These are phyloP conservation scores for Pyrus betulifolia DNA, from an alignment of 306 rosid genomes.

Conservation along the genomic window DNA sequence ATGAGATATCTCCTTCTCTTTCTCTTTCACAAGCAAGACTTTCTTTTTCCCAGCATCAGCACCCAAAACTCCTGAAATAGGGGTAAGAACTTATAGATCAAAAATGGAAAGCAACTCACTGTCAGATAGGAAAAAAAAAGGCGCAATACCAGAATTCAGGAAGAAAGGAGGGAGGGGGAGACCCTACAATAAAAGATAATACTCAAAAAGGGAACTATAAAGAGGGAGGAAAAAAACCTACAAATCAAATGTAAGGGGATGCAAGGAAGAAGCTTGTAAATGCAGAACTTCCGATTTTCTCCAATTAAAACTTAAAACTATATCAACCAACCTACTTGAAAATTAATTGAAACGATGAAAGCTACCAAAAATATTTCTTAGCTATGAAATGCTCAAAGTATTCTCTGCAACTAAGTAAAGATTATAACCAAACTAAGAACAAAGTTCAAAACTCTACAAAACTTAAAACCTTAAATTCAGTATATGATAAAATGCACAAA, in stretches of 20 bases:
- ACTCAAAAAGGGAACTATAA: neutral
- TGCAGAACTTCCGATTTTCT: neutral
- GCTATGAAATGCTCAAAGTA: neutral
- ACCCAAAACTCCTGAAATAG: slow-evolving; percentile 33
- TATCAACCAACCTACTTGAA: neutral
- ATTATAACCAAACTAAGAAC: neutral
- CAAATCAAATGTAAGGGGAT: neutral
- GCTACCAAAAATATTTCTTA: neutral
- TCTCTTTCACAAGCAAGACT: slow-evolving; percentile 50
- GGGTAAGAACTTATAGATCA: neutral
- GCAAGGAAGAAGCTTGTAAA: neutral
- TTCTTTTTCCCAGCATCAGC: slow-evolving; percentile 49
- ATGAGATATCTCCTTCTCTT: slow-evolving; percentile 40
- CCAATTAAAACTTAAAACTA: neutral
- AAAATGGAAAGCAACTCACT: neutral
- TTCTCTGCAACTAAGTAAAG: neutral
- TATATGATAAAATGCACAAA: neutral
- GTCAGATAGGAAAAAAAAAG: no score
- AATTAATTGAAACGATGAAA: neutral
- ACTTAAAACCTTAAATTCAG: neutral
- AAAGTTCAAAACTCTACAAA: neutral
- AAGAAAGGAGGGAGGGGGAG: no score
- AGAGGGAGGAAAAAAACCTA: neutral
- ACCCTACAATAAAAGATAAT: neutral
- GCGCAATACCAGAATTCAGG: no score